These are phyloP conservation scores for Colletotrichum plurivorum DNA, from an alignment of 2,329 filamentous ascomycete genomes.

Conservation along the genomic window DNA sequence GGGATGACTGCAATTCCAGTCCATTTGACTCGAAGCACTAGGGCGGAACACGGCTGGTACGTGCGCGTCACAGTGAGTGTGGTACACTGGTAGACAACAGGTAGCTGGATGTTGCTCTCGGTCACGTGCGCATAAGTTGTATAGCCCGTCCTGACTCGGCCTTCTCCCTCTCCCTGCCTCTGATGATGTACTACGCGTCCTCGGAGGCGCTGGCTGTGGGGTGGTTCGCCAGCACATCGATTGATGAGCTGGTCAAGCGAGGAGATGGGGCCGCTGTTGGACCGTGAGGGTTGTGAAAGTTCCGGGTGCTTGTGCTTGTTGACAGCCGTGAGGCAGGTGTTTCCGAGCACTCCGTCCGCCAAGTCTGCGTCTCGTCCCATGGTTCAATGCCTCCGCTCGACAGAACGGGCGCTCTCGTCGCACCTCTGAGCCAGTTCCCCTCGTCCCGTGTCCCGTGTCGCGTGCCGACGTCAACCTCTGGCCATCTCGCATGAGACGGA, in stretches of 20 bases:
- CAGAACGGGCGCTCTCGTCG: constrained; percentile 28
- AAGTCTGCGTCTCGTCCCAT: constrained; percentile 25
- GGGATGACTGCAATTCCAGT: neutral
- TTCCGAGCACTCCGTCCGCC: constrained; percentile 16
- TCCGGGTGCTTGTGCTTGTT: no score
- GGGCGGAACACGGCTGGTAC: constrained; percentile 13
- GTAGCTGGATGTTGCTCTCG: neutral
- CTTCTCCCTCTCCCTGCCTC: no score
- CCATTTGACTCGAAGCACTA: neutral
- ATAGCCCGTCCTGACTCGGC: neutral
- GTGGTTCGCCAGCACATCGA: no score
- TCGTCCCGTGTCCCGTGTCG: constrained; percentile 26
- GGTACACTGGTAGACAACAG: neutral
- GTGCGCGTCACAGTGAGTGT: neutral
- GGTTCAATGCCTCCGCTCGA: constrained; percentile 15
- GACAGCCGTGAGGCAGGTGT: neutral
- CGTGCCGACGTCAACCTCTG: constrained; percentile 26
- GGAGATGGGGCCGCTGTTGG: no score
- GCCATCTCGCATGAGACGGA: constrained; percentile 22
- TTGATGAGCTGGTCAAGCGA: no score
- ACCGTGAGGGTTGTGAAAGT: no score
- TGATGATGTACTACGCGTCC: no score
- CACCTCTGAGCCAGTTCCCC: constrained; percentile 4
- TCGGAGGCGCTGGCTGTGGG: no score
- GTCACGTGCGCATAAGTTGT: neutral